Conservation (phyloP, 805 yeast species). For the Wickerhamiella parazyma region DNA sequence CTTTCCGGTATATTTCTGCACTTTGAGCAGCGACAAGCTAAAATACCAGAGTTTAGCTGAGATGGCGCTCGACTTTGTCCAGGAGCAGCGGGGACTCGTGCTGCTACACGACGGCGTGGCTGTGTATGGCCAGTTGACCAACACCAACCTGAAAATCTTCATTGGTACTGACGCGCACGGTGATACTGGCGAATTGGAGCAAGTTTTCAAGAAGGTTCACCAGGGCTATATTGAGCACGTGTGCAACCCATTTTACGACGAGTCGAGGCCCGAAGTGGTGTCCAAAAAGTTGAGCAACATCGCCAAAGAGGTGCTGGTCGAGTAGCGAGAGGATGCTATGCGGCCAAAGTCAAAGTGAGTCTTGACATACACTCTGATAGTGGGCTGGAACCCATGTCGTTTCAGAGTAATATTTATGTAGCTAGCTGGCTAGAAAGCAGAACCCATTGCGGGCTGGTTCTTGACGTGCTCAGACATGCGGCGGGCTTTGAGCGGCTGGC, state of each 20-base stretch:
- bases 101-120: constrained; percentile 27
- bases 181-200: constrained; percentile 8
- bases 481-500: constrained; percentile 10
- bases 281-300: constrained; percentile 22
- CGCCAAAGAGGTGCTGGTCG: neutral
- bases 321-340: neutral
- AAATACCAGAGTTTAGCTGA: constrained; percentile 26
- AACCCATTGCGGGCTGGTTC: constrained; percentile 4
- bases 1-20: constrained; percentile 18
- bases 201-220: constrained; percentile 17
- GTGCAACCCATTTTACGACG: constrained; percentile 25
- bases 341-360: too few species aligned
- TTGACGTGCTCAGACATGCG: constrained; percentile 8
- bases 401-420: neutral
- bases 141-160: constrained; percentile 24
- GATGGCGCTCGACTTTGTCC: constrained; percentile 27
- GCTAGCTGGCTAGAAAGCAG: constrained; percentile 2
- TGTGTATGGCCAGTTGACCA: constrained; percentile 25
- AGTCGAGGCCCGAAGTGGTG: constrained; percentile 12
- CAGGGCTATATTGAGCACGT: constrained; percentile 22
- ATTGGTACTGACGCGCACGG: constrained; percentile 23
- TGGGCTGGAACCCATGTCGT: too few species aligned
- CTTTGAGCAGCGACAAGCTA: constrained; percentile 14
- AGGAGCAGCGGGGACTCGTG: constrained; percentile 17
- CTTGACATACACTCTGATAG: too few species aligned